These are phyloP conservation scores for Holtermannia corniformis DNA, from an alignment of 768 basidiomycete species.

Conservation along the genomic window DNA sequence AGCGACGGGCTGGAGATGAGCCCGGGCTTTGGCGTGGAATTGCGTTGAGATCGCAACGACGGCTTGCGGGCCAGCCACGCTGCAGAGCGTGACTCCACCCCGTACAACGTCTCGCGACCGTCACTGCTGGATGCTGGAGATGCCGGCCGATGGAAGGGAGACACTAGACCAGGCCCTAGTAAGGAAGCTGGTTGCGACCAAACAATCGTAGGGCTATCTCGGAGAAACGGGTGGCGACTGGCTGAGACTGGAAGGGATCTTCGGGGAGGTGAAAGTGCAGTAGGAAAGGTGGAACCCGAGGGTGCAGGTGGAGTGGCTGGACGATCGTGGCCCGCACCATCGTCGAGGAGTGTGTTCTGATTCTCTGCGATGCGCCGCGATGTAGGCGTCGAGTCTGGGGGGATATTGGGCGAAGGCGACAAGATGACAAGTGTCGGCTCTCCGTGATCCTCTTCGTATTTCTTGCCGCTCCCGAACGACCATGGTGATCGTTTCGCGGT, in stretches of 20 bases:
- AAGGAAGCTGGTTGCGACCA: neutral
- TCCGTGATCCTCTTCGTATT: neutral
- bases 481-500: constrained; percentile 7
- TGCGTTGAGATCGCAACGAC: neutral
- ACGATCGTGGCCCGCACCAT: neutral
- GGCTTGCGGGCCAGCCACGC: constrained; percentile 21
- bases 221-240: neutral
- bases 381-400: constrained; percentile 4
- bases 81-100: neutral
- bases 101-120: neutral
- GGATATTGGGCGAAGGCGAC: too few species aligned
- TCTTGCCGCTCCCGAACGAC: constrained; percentile 5
- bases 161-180: neutral
- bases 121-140: constrained; percentile 1
- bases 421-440: constrained; percentile 2
- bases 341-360: constrained; percentile 3
- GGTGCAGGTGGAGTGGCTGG: constrained; percentile 12
- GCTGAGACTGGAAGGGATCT: constrained; percentile 21
- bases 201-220: too few species aligned
- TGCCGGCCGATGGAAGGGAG: neutral
- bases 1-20: neutral
- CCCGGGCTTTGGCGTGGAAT: neutral
- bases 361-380: constrained; percentile 5
- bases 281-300: constrained; percentile 6
- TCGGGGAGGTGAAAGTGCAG: constrained; percentile 23